phyloP scores from a whole-genome alignment of 257 asterid genomes.

The Leonotis leonurus region DNA sequence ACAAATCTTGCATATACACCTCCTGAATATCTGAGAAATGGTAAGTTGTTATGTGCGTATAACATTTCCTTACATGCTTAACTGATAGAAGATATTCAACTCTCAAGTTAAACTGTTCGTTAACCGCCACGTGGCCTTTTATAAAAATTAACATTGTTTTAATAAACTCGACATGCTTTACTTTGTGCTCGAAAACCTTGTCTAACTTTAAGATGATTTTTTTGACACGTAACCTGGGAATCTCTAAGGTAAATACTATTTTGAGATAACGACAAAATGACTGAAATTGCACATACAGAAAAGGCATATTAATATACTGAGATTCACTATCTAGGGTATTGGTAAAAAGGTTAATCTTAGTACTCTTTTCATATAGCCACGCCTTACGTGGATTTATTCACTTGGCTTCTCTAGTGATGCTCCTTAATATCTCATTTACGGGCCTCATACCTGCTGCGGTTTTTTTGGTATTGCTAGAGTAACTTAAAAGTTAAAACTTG shows the following conservation, averaged over 20 bases:
- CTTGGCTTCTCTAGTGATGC: neutral
- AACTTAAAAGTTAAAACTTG: no score
- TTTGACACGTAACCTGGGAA: neutral
- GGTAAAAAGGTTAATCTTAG: neutral
- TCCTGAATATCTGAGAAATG: slow-evolving; percentile 92
- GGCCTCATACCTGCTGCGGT: neutral
- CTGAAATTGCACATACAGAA: neutral
- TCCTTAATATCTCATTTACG: neutral
- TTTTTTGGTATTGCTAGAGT: neutral
- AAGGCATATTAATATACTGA: neutral
- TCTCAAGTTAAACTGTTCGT: neutral
- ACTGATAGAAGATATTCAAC: neutral
- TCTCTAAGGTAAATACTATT: neutral
- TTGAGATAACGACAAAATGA: neutral
- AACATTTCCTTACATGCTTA: neutral
- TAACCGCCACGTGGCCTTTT: neutral
- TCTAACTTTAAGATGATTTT: neutral
- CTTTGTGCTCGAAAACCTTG: slow-evolving; percentile 2
- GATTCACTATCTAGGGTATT: neutral
- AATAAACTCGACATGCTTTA: neutral
- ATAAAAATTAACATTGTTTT: neutral
- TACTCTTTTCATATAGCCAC: neutral
- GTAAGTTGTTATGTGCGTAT: slow-evolving; percentile 26
- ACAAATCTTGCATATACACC: slow-evolving; percentile 98
- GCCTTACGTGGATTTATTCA: neutral